Evolutionary conservation across 495 filamentous ascomycete species (phyloP).

Genomic region (Poronia punctata): DNA sequence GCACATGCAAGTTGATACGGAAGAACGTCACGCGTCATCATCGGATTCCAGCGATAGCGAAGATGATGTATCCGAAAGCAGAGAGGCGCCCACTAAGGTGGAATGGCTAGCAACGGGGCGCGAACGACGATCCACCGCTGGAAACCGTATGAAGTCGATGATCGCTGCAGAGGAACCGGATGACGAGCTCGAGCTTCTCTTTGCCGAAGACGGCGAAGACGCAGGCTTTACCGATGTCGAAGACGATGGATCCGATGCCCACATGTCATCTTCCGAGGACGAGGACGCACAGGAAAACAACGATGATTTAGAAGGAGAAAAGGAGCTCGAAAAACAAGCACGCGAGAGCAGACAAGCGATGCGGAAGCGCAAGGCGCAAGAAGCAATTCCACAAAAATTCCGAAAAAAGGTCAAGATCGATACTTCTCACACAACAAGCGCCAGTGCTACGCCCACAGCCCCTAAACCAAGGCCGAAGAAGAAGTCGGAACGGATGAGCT

Average conservation of each 20-base stretch:
- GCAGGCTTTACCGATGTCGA: slow-evolving; percentile 65
- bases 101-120: slow-evolving; percentile 75
- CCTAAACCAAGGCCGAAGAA: slow-evolving; percentile 68
- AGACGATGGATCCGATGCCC: slow-evolving; percentile 66
- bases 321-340: slow-evolving; percentile 56
- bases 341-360: slow-evolving; percentile 40
- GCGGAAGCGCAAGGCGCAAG: slow-evolving; percentile 73
- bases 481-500: slow-evolving; percentile 86
- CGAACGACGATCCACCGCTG: slow-evolving; percentile 75
- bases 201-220: slow-evolving; percentile 81
- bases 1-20: slow-evolving; percentile 6
- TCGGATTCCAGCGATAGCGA: slow-evolving; percentile 19
- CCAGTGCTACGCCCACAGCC: slow-evolving; percentile 38
- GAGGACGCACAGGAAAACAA: slow-evolving; percentile 62
- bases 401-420: slow-evolving; percentile 52
- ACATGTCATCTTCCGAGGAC: slow-evolving; percentile 76
- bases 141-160: slow-evolving; percentile 74
- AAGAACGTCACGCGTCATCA: slow-evolving; percentile 10
- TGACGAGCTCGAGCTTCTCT: slow-evolving; percentile 72
- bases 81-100: slow-evolving; percentile 29
- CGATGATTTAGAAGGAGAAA: slow-evolving; percentile 62
- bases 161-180: slow-evolving; percentile 69
- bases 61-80: slow-evolving; percentile 15
- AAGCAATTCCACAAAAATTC: slow-evolving; percentile 45
- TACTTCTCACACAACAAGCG: slow-evolving; percentile 39